Base-by-base conservation (phyloP, 805 yeast genomes). In the Candida argentea region DNA sequence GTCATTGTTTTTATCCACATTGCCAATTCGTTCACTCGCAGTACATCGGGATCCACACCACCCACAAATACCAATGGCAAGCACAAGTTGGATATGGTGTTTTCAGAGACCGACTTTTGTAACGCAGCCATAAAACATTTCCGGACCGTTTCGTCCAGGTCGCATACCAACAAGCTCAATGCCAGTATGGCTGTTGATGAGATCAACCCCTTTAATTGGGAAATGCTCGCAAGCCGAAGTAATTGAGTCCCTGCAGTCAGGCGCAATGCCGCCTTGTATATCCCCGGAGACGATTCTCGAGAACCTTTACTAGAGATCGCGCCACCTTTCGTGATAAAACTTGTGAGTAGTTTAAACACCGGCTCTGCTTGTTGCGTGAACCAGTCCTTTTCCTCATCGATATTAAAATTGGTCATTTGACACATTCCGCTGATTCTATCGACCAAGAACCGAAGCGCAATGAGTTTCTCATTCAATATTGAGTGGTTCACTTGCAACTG, bases 1-100 rank as follows among this genome's bases (percentile, higher is more conserved):
- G 67, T 65, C 10, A 76, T 62, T 1, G 89, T 76, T 25, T 65
- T 62, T 4, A 83, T 64, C 95, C 95, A 86, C 1, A 77, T 78
- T 20, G 63, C 61, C 0, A 73, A 66, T 22, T 70, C 67, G 2
- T 54, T 48, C 34, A 63, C 69, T 22, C 84, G 45, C 1, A 50
- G 50, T 3, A 40, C 41, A 16, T 70, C 66, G 0, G 93, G 89
- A 43, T 86, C 96, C 43, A 72, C 75, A 1, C 91, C 94, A 40
- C 70, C 61, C 45, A 82, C 78, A 46, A 79, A 83, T 1, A 82
- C 56, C 14, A 83, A 47, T 1, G 85, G 76, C 24, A 80, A 43
- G 41, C 76, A 84, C 35, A 73, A 65, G 31, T 76, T 76, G 1
- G 93, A 73, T 3, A 85, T 62, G 6, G 47, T 37, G 28, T 66